A percentile compares a stretch with the other conserved stretches of the same genome.
phyloP scores from a whole-genome alignment of 345 rosid species.

The Trapa incisa region DNA sequence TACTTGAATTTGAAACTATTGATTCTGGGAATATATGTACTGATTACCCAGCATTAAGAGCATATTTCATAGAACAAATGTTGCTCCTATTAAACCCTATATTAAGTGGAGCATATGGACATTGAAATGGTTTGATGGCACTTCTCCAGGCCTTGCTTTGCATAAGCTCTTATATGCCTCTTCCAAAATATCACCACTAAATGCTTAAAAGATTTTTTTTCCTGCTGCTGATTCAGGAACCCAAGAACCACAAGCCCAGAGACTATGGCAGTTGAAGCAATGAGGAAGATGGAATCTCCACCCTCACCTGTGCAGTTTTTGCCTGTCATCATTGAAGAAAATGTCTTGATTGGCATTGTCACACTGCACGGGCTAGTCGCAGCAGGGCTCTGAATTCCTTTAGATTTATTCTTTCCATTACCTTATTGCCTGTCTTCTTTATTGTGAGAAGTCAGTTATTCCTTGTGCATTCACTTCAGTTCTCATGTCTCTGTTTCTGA shows the following conservation, averaged over 20 bases:
- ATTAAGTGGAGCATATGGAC: not conserved
- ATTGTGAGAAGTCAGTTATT: not conserved
- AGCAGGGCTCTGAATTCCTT: slow-evolving; percentile 25
- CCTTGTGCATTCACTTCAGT: not conserved
- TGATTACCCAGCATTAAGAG: not conserved
- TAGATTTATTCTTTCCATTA: not conserved
- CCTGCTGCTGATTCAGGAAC: slow-evolving; percentile 32
- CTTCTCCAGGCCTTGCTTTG: not conserved
- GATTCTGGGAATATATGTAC: not conserved
- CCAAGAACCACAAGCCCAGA: slow-evolving; percentile 77
- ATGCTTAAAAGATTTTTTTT: not conserved
- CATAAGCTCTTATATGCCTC: not conserved
- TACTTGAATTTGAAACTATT: no score
- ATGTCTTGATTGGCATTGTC: slow-evolving; percentile 68
- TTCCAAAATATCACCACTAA: not conserved
- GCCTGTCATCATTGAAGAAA: slow-evolving; percentile 56
- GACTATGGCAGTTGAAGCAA: slow-evolving; percentile 97
- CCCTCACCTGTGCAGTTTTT: slow-evolving; percentile 95
- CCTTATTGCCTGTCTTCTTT: not conserved
- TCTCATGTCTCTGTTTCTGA: not conserved
- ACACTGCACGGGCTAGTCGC: slow-evolving; percentile 94
- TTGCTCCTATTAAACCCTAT: not conserved
- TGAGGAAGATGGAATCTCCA: slow-evolving; percentile 95
- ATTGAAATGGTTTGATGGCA: not conserved
- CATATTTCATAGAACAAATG: not conserved